Conservation (phyloP, 176 grass and related monocot species). For the Triticum urartu region DNA sequence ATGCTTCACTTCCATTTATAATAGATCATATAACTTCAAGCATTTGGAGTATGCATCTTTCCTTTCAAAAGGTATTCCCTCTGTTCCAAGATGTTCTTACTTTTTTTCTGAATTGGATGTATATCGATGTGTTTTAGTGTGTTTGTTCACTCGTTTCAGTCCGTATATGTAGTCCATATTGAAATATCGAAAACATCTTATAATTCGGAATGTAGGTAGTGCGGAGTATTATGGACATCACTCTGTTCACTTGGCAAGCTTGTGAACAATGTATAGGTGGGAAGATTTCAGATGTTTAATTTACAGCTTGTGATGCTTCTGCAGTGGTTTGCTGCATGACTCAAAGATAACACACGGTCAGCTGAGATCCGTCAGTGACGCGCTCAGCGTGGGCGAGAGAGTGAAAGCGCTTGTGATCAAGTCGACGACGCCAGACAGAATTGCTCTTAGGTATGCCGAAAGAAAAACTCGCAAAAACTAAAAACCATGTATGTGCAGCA, state of each 20-base stretch:
- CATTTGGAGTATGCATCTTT: neutral
- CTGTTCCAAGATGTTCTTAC: no score
- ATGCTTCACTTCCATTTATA: neutral
- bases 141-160: no score
- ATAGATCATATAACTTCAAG: neutral
- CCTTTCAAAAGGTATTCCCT: neutral
- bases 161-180: no score
- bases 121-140: no score
- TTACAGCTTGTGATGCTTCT: conserved; percentile 11
- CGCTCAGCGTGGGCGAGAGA: conserved; percentile 61
- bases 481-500: neutral
- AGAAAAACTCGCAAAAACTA: neutral
- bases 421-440: conserved; percentile 62
- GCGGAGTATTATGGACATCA: neutral
- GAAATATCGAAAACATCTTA: no score
- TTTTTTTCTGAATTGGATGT: no score
- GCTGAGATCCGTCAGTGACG: conserved; percentile 53
- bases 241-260: neutral
- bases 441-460: conserved; percentile 62
- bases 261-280: neutral
- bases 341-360: conserved; percentile 66
- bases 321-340: conserved; percentile 73
- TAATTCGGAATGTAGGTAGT: no score
- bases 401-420: conserved; percentile 82
- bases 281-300: neutral